phyloP scores from a whole-genome alignment of 2,329 filamentous ascomycete genomes.

The Aspergillus texensis region DNA sequence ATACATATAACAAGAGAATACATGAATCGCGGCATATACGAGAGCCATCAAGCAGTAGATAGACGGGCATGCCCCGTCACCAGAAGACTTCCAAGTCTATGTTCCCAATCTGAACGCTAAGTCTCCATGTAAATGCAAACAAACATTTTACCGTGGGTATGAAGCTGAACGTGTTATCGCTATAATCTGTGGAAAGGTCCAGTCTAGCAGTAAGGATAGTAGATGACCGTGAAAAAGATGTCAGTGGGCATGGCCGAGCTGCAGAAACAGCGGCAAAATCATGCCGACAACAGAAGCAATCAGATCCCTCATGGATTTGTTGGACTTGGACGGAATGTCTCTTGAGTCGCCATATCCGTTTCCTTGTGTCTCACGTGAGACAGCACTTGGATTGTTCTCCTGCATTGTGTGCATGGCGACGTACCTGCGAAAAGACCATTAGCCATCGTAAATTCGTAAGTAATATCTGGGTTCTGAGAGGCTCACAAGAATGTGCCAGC shows the following conservation, averaged over 20 bases:
- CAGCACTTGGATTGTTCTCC: slow-evolving; percentile 55
- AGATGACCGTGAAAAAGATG: slow-evolving; percentile 1
- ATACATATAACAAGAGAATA: slow-evolving; percentile 1
- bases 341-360: slow-evolving; percentile 48
- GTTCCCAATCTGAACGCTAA: neutral
- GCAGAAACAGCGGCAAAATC: slow-evolving; percentile 50
- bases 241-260: slow-evolving; percentile 51
- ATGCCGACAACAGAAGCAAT: slow-evolving; percentile 51
- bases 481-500: slow-evolving; percentile 92
- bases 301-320: slow-evolving; percentile 49
- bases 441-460: slow-evolving; percentile 14
- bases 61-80: neutral
- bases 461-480: neutral
- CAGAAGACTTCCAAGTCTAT: neutral
- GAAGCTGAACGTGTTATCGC: neutral
- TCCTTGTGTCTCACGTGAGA: slow-evolving; percentile 34
- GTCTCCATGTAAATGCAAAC: slow-evolving; percentile 1
- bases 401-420: slow-evolving; percentile 99
- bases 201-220: slow-evolving; percentile 7
- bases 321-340: slow-evolving; percentile 35
- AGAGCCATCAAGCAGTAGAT: neutral
- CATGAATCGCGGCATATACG: neutral
- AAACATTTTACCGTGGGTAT: neutral
- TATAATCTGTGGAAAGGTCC: slow-evolving; percentile 11
- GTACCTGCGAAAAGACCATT: slow-evolving; percentile 60